phyloP scores from a whole-genome alignment of 2,329 filamentous ascomycete genomes.

The Hypoxylon sp. region DNA sequence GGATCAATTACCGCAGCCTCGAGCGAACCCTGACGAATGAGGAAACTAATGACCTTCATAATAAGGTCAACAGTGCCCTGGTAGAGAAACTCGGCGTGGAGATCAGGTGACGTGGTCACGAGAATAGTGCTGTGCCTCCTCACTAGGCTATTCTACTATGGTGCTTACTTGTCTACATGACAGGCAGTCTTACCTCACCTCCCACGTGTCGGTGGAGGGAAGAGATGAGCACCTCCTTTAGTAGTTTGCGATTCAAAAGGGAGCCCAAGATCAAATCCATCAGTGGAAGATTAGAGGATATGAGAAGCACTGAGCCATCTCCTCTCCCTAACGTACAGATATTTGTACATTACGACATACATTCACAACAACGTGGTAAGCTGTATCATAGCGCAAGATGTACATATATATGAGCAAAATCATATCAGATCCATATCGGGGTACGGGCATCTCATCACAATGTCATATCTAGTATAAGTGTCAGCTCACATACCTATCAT shows the following conservation, averaged over 20 bases:
- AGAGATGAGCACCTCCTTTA: background rate
- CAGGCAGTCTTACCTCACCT: constrained; percentile 5
- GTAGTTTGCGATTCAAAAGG: background rate
- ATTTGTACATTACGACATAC: constrained; percentile 1
- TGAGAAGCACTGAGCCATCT: background rate
- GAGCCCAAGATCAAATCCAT: background rate
- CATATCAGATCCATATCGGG: background rate
- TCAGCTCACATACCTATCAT: constrained; percentile 9
- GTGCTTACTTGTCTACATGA: background rate
- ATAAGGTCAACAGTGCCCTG: constrained; percentile 74
- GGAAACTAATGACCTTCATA: constrained; percentile 84
- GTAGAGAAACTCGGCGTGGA: constrained; percentile 83
- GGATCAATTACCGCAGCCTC: constrained; percentile 92
- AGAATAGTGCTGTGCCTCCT: constrained; percentile 2
- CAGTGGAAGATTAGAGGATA: background rate
- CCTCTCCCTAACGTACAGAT: background rate
- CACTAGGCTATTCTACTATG: background rate
- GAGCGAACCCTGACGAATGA: constrained; percentile 90
- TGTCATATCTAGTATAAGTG: background rate
- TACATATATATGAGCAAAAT: constrained; percentile 9
- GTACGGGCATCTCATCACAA: background rate
- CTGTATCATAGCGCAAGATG: constrained; percentile 1
- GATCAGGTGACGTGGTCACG: constrained; percentile 67
- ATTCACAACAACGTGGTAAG: background rate
- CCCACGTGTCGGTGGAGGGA: background rate